Evolutionary conservation across 495 filamentous ascomycete species (phyloP).

Genomic region (Cairneyella variabilis): DNA sequence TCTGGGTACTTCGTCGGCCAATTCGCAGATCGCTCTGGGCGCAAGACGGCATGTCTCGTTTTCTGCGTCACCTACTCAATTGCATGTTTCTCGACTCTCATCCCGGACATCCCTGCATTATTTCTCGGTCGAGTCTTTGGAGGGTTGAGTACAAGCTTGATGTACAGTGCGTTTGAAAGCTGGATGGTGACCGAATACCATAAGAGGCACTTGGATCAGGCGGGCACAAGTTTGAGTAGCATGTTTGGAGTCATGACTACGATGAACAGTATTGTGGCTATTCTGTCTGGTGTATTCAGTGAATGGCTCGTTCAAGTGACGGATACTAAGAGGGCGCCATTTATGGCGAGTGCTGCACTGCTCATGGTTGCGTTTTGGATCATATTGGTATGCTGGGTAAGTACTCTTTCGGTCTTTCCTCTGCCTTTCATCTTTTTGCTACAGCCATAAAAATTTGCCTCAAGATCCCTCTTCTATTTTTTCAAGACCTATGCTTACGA

Average conservation of each 20-base stretch:
- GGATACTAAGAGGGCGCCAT: slow-evolving; percentile 48
- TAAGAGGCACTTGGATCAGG: slow-evolving; percentile 29
- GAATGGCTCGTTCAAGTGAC: slow-evolving; percentile 37
- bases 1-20: slow-evolving; percentile 47
- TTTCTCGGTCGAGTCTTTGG: slow-evolving; percentile 48
- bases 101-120: slow-evolving; percentile 35
- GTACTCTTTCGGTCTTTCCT: background rate
- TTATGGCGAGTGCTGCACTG: slow-evolving; percentile 38
- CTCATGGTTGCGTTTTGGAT: slow-evolving; percentile 38
- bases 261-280: slow-evolving; percentile 49
- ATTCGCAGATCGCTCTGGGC: slow-evolving; percentile 48
- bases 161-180: slow-evolving; percentile 54
- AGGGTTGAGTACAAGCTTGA: slow-evolving; percentile 51
- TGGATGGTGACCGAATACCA: slow-evolving; percentile 57
- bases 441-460: too few relatives aligned
- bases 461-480: too few relatives aligned
- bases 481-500: too few relatives aligned
- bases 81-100: slow-evolving; percentile 46
- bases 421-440: too few relatives aligned
- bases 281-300: slow-evolving; percentile 40
- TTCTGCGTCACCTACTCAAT: slow-evolving; percentile 48
- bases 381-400: slow-evolving; percentile 47
- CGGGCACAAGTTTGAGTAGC: slow-evolving; percentile 36
- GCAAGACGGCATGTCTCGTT: slow-evolving; percentile 42
- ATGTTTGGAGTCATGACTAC: slow-evolving; percentile 52